phyloP scores from a whole-genome alignment of 176 grass and related monocot genomes.

The Cocos nucifera region DNA sequence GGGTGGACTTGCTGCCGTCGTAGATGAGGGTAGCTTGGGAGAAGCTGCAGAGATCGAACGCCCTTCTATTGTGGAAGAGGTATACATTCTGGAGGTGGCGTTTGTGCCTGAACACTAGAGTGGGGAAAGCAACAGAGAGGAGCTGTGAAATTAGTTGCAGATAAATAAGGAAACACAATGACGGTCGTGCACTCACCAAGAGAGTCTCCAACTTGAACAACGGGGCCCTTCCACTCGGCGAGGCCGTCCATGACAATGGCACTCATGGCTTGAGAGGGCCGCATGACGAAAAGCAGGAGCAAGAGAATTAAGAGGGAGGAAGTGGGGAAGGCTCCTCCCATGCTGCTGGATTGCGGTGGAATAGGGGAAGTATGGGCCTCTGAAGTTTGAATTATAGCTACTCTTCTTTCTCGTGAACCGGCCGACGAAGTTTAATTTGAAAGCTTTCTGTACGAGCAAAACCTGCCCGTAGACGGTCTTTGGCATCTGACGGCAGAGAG shows the following conservation, averaged over 20 bases:
- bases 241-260: neutral
- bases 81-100: neutral
- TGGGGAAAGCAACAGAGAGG: neutral
- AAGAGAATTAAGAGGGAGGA: neutral
- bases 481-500: no score
- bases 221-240: neutral
- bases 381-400: no score
- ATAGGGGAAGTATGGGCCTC: no score
- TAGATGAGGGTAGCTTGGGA: neutral
- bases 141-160: neutral
- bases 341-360: neutral
- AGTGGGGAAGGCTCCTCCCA: neutral
- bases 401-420: no score
- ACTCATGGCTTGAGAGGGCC: neutral
- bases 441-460: no score
- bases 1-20: neutral
- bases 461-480: no score
- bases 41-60: slow-evolving; percentile 7
- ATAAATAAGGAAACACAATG: neutral
- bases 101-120: slow-evolving; percentile 6
- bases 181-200: neutral
- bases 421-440: no score
- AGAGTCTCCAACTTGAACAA: neutral
- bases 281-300: neutral
- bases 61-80: slow-evolving; percentile 10